Evolutionary conservation across 108 stramenopile species (phyloP).

Genomic region (Conticribra guillardii): DNA sequence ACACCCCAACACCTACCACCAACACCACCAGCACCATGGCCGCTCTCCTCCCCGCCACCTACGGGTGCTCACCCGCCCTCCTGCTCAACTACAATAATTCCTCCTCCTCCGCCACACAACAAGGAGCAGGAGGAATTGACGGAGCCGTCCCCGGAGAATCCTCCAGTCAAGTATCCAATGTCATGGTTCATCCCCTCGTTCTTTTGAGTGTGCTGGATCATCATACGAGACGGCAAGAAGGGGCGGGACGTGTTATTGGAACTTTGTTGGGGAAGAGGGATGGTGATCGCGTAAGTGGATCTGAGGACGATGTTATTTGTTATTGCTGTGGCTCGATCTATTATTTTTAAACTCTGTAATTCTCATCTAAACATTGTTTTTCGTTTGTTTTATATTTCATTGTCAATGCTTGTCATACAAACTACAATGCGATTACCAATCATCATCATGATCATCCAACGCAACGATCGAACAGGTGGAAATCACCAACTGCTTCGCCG

Average conservation of each 20-base stretch:
- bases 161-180: slow-evolving; percentile 50
- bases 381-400: slow-evolving; percentile 6
- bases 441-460: no score
- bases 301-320: no score
- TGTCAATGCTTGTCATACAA: background rate
- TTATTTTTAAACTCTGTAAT: no score
- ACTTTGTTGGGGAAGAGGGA: slow-evolving; percentile 77
- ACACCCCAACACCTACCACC: background rate
- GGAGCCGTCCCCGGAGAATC: background rate
- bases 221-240: slow-evolving; percentile 81
- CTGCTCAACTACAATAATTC: slow-evolving; percentile 19
- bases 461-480: slow-evolving; percentile 72
- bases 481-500: slow-evolving; percentile 95
- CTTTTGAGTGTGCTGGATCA: slow-evolving; percentile 86
- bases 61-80: slow-evolving; percentile 46
- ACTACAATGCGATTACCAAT: no score
- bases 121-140: background rate
- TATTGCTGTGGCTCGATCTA: no score
- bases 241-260: slow-evolving; percentile 81
- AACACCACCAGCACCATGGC: background rate
- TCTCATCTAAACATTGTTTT: slow-evolving; percentile 7
- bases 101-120: slow-evolving; percentile 3
- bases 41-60: slow-evolving; percentile 28
- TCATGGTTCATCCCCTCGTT: slow-evolving; percentile 84
- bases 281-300: slow-evolving; percentile 65